phyloP scores from a whole-genome alignment of 352 stramenopile species.

The Globisporangium alternatum region DNA sequence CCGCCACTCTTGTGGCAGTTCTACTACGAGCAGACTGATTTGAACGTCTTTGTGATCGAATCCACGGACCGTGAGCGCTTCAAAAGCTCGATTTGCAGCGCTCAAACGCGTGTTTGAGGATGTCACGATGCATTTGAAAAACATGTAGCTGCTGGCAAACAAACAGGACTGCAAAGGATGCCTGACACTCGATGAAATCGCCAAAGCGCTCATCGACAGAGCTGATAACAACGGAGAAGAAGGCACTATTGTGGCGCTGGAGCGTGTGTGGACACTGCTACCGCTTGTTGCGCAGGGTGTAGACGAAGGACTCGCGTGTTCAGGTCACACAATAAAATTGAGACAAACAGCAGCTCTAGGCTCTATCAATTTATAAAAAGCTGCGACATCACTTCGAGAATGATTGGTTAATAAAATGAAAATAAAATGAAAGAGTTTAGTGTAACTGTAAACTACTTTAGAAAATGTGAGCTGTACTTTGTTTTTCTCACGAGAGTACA shows the following conservation, averaged over 20 bases:
- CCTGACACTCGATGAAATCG: conserved; percentile 5
- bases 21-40: conserved; percentile 35
- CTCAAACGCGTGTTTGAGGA: conserved; percentile 22
- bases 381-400: too few species aligned
- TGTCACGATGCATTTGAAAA: conserved; percentile 6
- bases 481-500: too few species aligned
- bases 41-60: conserved; percentile 29
- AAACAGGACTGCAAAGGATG: conserved; percentile 8
- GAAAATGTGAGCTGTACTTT: too few species aligned
- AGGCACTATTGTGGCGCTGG: neutral
- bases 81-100: conserved; percentile 14
- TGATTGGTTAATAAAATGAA: too few species aligned
- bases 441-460: too few species aligned
- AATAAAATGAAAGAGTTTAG: too few species aligned
- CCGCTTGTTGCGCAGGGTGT: neutral
- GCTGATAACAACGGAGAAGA: neutral
- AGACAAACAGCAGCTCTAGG: too few species aligned
- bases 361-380: too few species aligned
- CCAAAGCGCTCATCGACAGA: neutral
- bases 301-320: neutral
- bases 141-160: conserved; percentile 12
- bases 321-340: neutral
- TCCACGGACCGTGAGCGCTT: conserved; percentile 27
- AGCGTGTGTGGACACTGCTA: neutral
- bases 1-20: conserved; percentile 23